Conservation (phyloP, 306 rosid genomes). For the Lathyrus sativus region DNA sequence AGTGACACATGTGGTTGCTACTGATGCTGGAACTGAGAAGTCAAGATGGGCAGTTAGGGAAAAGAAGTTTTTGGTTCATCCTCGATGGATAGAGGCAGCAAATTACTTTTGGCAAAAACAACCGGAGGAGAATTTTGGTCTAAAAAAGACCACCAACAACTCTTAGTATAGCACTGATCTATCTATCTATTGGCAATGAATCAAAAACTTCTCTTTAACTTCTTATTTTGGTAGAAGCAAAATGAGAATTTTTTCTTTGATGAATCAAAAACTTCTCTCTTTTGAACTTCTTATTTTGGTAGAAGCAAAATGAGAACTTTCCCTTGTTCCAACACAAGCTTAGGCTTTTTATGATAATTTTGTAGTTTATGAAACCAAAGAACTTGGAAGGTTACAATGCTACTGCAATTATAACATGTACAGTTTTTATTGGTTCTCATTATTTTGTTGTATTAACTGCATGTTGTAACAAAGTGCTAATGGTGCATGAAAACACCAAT, state of each 20-base stretch:
- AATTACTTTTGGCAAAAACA: slow-evolving; percentile 77
- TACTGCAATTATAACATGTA: slow-evolving; percentile 12
- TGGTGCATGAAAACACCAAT: background rate
- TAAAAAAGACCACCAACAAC: slow-evolving; percentile 40
- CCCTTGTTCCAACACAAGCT: background rate
- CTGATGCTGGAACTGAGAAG: slow-evolving; percentile 83
- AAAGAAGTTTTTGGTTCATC: slow-evolving; percentile 73
- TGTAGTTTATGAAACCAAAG: slow-evolving; percentile 5
- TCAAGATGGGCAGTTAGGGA: slow-evolving; percentile 77
- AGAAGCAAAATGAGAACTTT: background rate
- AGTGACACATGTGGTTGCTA: slow-evolving; percentile 78
- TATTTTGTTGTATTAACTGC: background rate
- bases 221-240: slow-evolving; percentile 1
- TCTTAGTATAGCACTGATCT: background rate
- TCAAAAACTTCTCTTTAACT: slow-evolving; percentile 1
- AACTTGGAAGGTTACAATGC: background rate
- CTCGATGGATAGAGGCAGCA: slow-evolving; percentile 82
- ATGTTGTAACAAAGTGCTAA: background rate
- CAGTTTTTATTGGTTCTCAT: background rate
- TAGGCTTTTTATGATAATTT: background rate
- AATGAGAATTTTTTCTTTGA: background rate
- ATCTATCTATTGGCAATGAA: background rate
- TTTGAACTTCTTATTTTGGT: background rate
- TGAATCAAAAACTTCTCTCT: background rate
- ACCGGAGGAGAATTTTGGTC: slow-evolving; percentile 64